phyloP scores from a whole-genome alignment of 2,329 filamentous ascomycete genomes.

The Sordariomycetes sp. region DNA sequence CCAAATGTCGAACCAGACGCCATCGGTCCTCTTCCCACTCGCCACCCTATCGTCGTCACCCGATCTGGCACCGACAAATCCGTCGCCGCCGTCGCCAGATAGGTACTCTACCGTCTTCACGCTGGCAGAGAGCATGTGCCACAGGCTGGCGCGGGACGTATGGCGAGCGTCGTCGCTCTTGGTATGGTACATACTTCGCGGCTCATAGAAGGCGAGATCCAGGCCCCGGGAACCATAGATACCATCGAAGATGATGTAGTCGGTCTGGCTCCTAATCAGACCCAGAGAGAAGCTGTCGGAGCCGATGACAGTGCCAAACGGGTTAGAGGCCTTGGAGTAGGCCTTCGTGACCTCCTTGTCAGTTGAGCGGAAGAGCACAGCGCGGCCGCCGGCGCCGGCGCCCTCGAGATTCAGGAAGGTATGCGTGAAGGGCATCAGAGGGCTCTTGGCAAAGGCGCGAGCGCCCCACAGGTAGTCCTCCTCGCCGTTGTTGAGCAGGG shows the following conservation, averaged over 20 bases:
- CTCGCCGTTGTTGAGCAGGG: conserved; percentile 90
- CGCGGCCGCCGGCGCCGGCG: conserved; percentile 81
- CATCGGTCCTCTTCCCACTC: conserved; percentile 55
- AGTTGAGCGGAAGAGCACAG: conserved; percentile 77
- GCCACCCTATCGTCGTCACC: conserved; percentile 49
- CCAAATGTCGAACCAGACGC: conserved; percentile 92
- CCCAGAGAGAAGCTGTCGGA: conserved; percentile 76
- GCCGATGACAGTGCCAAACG: conserved; percentile 74
- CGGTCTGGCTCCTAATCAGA: conserved; percentile 74
- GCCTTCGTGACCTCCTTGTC: conserved; percentile 77
- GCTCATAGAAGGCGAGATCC: conserved; percentile 85
- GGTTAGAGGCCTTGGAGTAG: conserved; percentile 61
- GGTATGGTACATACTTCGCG: conserved; percentile 82
- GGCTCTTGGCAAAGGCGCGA: conserved; percentile 72
- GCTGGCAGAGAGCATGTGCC: conserved; percentile 90
- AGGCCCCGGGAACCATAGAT: conserved; percentile 74
- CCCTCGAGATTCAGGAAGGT: conserved; percentile 94
- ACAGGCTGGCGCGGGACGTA: conserved; percentile 60
- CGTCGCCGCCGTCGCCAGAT: conserved; percentile 54
- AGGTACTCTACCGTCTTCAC: conserved; percentile 64
- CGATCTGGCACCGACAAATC: conserved; percentile 50
- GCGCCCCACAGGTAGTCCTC: conserved; percentile 89
- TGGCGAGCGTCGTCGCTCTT: conserved; percentile 77
- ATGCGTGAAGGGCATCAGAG: conserved; percentile 68
- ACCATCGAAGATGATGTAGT: conserved; percentile 75